Evolutionary conservation across 1,284 basidiomycete species (phyloP).

Genomic region (Meripilus lineatus): DNA sequence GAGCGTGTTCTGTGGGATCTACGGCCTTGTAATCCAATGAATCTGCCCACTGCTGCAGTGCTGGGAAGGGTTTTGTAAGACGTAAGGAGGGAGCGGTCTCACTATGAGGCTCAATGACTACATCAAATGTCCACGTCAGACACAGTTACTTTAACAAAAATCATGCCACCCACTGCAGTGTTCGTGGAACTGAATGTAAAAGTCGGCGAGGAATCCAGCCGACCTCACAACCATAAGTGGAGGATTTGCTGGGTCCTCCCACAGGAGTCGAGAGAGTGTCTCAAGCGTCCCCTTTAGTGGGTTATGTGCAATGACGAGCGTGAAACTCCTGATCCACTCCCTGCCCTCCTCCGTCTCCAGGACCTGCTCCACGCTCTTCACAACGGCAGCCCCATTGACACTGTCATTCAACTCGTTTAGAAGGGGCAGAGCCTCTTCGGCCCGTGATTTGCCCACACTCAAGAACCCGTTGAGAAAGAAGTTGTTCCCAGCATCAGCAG

Average conservation of each 20-base stretch:
- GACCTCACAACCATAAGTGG: slow-evolving; percentile 76
- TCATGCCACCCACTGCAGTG: slow-evolving; percentile 61
- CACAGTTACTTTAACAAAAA: neutral
- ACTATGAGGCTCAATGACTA: slow-evolving; percentile 25
- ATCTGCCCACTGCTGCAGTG: slow-evolving; percentile 69
- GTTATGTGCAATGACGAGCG: slow-evolving; percentile 85
- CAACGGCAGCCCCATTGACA: slow-evolving; percentile 71
- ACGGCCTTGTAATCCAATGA: slow-evolving; percentile 68
- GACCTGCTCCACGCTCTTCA: slow-evolving; percentile 51
- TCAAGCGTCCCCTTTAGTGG: slow-evolving; percentile 52
- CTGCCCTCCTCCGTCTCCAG: slow-evolving; percentile 45
- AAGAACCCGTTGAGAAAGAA: slow-evolving; percentile 84
- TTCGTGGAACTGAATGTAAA: slow-evolving; percentile 84
- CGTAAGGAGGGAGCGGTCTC: slow-evolving; percentile 72
- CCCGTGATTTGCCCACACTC: slow-evolving; percentile 78
- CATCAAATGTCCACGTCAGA: neutral
- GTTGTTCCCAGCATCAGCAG: slow-evolving; percentile 89
- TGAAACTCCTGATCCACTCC: slow-evolving; percentile 42
- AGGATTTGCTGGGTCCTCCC: slow-evolving; percentile 54
- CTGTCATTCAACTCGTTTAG: slow-evolving; percentile 86
- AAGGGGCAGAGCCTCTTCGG: slow-evolving; percentile 74
- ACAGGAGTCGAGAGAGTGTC: slow-evolving; percentile 61
- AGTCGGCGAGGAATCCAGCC: slow-evolving; percentile 85
- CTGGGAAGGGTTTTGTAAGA: slow-evolving; percentile 86
- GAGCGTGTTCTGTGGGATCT: slow-evolving; percentile 83